Evolutionary conservation across 306 rosid species (phyloP).

Genomic region (Cercis canadensis): DNA sequence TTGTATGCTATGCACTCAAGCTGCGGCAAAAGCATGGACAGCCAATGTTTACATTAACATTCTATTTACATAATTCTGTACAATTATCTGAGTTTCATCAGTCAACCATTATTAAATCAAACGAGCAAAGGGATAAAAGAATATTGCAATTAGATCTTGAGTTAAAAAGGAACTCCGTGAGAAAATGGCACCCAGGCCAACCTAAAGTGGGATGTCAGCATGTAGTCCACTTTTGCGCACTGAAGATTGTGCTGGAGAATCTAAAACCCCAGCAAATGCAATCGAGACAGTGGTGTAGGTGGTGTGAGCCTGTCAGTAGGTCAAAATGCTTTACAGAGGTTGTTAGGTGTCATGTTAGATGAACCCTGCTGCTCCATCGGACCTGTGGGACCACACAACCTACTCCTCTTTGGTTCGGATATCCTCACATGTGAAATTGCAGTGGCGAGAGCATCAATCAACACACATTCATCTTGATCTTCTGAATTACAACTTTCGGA

Average conservation of each 20-base stretch:
- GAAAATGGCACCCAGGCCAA: slow-evolving; percentile 51
- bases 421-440: slow-evolving; percentile 94
- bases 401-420: slow-evolving; percentile 92
- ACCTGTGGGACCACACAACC: slow-evolving; percentile 81
- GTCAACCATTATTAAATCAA: slow-evolving; percentile 61
- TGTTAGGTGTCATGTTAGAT: slow-evolving; percentile 93
- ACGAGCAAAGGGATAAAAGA: slow-evolving; percentile 35
- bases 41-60: slow-evolving; percentile 35
- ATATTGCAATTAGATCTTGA: slow-evolving; percentile 47
- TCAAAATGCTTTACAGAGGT: slow-evolving; percentile 98
- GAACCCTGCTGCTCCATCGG: slow-evolving; percentile 95
- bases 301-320: slow-evolving; percentile 64
- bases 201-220: slow-evolving; percentile 43
- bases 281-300: slow-evolving; percentile 41
- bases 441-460: slow-evolving; percentile 86
- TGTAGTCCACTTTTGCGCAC: slow-evolving; percentile 51
- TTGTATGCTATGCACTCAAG: background rate
- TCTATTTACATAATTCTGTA: slow-evolving; percentile 82
- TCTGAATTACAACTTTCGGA: slow-evolving; percentile 74
- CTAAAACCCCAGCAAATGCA: slow-evolving; percentile 57
- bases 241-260: slow-evolving; percentile 36
- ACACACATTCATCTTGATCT: slow-evolving; percentile 66
- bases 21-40: slow-evolving; percentile 15
- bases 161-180: slow-evolving; percentile 35
- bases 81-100: slow-evolving; percentile 53